Base-by-base conservation (phyloP, 1,284 basidiomycete genomes). In the Apiotrichum siamense region DNA sequence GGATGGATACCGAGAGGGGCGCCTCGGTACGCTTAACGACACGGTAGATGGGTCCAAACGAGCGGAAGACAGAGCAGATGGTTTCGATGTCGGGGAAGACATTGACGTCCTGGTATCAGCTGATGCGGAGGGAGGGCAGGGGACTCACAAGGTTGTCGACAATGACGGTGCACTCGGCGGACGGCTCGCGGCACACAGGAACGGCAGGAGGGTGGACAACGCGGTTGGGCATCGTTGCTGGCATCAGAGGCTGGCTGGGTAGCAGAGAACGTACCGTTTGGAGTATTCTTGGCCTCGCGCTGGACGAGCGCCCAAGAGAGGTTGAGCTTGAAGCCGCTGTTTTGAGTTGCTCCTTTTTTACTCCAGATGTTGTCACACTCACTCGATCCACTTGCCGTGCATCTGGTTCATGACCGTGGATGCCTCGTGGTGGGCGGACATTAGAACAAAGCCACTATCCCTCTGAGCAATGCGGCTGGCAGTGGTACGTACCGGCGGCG, bases 221-320 rank as follows among this genome's bases (percentile, higher is more conserved):
- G n/a, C 69, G 63, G 48, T 72, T 69, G n/a, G 66, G 65, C 44
- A 60, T 32, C 9, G 44, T 47, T 37, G 38, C 58, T 45, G 11
- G 15, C 12, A 36, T 60, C n/a, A 57, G 50, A 33, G 24, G 6
- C 31, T 23, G n/a, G 45, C 12, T 39, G 47, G 15, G 4, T 7
- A 9, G 10, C 15, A 11, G 2, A 13, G 15, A 15, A 20, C 61
- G 57, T 40, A 65, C 64, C 52, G 21, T 54, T 36, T 12, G 55
- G 52, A 45, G 62, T 60, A 37, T 58, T 59, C 51, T 61, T 62
- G 5, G 63, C 50, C 46, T 70, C 65, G 35, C 66, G 56, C 55
- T 72, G 70, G n/a, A 67, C 64, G n/a, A 72, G 53, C 1, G 70
- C 67, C 70, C 70, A 72, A 7, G 70, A 70, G 6, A 72, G 55